Evolutionary conservation across 345 rosid genomes (phyloP).

Genomic region (Pistacia vera): DNA sequence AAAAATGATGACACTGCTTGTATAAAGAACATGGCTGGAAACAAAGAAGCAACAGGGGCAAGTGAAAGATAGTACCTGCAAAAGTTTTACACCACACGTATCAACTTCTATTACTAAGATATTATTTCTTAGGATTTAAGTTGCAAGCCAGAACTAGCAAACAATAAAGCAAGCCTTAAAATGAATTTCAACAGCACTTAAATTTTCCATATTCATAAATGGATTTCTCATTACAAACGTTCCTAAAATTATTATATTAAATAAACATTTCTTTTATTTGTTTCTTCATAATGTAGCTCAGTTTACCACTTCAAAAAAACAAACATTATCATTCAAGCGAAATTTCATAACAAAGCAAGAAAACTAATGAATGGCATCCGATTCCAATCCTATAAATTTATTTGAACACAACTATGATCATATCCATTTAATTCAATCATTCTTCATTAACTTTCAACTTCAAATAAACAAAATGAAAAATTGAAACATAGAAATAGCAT

Average conservation of each 20-base stretch:
- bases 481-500: slow-evolving; percentile 9
- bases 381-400: neutral
- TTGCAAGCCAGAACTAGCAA: neutral
- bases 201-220: neutral
- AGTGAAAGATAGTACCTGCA: slow-evolving; percentile 94
- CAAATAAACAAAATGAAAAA: neutral
- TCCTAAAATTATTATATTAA: neutral
- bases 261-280: neutral
- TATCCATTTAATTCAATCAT: neutral
- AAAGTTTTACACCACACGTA: slow-evolving; percentile 27
- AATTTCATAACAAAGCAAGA: neutral
- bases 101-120: slow-evolving; percentile 22
- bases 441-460: neutral
- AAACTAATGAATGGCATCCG: neutral
- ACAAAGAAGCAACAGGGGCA: slow-evolving; percentile 68
- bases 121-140: neutral
- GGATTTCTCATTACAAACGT: neutral
- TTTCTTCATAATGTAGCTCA: neutral
- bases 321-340: neutral
- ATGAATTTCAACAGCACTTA: neutral
- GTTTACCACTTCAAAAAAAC: neutral
- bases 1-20: slow-evolving; percentile 38
- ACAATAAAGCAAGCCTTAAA: neutral
- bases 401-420: neutral
- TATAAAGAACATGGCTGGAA: slow-evolving; percentile 58